Percentiles rank a stretch among this genome's conserved stretches.
Evolutionary conservation across 1,284 basidiomycete genomes (phyloP).

Genomic region (Lentinula novae-zelandiae): DNA sequence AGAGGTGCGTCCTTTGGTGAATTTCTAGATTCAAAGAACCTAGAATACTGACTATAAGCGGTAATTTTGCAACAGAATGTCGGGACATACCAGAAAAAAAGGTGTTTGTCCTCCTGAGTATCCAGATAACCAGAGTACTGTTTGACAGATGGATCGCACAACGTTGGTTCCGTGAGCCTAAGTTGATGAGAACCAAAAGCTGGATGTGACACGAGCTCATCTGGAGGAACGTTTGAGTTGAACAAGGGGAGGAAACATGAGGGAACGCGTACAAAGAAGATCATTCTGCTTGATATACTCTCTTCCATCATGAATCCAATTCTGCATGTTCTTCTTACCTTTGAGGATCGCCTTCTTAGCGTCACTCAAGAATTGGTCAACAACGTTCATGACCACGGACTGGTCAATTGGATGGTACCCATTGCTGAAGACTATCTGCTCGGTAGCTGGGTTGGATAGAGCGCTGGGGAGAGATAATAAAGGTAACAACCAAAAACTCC

Average conservation of each 20-base stretch:
- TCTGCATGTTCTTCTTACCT: slow-evolving; percentile 46
- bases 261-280: slow-evolving; percentile 47
- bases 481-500: slow-evolving; percentile 18
- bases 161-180: slow-evolving; percentile 65
- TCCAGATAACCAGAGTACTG: slow-evolving; percentile 91
- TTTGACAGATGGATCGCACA: slow-evolving; percentile 83
- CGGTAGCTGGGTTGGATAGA: slow-evolving; percentile 19
- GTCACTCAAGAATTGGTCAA: slow-evolving; percentile 33
- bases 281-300: slow-evolving; percentile 65
- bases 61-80: not conserved
- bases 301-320: slow-evolving; percentile 54
- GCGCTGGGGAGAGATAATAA: slow-evolving; percentile 19
- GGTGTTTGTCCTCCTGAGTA: slow-evolving; percentile 79
- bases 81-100: slow-evolving; percentile 75
- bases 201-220: slow-evolving; percentile 75
- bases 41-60: slow-evolving; percentile 20
- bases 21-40: slow-evolving; percentile 83
- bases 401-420: not conserved
- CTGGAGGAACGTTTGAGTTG: slow-evolving; percentile 31
- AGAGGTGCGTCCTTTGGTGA: slow-evolving; percentile 76
- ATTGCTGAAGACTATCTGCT: slow-evolving; percentile 14
- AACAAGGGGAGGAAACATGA: not conserved
- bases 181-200: slow-evolving; percentile 68
- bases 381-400: slow-evolving; percentile 11
- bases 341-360: slow-evolving; percentile 38